Percentiles rank a stretch among this genome's conserved stretches.
These are phyloP conservation scores for Nicotiana tabacum DNA, from an alignment of 257 asterid species.

Conservation along the genomic window DNA sequence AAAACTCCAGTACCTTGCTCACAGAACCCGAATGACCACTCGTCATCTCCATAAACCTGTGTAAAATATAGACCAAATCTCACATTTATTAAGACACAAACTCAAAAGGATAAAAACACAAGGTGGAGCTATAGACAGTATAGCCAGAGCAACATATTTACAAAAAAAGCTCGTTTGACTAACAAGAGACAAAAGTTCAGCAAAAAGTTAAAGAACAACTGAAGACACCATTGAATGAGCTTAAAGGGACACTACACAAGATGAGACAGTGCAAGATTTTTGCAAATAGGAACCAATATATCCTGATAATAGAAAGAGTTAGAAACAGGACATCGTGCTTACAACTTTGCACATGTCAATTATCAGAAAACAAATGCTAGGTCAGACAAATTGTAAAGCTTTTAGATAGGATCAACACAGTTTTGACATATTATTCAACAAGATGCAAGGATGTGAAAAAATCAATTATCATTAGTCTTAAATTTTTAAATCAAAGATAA, in stretches of 20 bases:
- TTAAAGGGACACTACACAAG: neutral
- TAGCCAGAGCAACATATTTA: neutral
- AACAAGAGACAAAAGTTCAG: neutral
- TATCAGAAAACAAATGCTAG: neutral
- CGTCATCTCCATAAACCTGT: constrained; percentile 75
- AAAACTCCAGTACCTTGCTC: constrained; percentile 96
- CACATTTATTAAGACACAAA: neutral
- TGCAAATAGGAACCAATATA: neutral
- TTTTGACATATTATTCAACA: neutral
- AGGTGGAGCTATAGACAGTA: neutral
- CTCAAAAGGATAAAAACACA: neutral
- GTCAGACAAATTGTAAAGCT: neutral
- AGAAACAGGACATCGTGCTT: neutral
- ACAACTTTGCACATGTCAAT: neutral
- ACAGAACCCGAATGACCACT: constrained; percentile 98
- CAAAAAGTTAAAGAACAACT: neutral
- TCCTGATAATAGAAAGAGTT: neutral
- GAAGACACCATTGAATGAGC: neutral
- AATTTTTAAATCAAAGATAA: neutral
- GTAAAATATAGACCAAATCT: neutral
- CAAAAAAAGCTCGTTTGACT: neutral
- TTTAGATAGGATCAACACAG: neutral
- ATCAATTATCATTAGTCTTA: neutral
- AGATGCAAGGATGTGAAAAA: neutral
- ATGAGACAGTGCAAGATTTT: neutral